A percentile compares a stretch with the other conserved stretches of the same genome.
Conservation (phyloP, 2,329 filamentous ascomycete genomes). For the Fusarium buxicola region DNA sequence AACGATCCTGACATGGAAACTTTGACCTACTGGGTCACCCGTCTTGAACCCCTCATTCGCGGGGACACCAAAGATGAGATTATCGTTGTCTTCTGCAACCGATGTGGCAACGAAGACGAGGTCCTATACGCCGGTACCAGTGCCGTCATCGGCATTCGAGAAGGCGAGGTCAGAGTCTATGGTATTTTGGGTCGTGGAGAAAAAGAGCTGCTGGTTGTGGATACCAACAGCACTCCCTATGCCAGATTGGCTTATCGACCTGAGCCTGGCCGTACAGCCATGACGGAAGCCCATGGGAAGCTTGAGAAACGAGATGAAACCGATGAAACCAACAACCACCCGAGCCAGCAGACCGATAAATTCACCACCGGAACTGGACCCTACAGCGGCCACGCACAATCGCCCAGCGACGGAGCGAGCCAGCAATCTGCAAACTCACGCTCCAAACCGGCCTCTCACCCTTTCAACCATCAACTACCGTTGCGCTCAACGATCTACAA, state of each 20-base stretch:
- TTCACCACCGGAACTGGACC: neutral
- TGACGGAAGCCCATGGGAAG: neutral
- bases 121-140: conserved; percentile 80
- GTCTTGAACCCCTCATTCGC: conserved; percentile 74
- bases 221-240: conserved; percentile 62
- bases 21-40: conserved; percentile 78
- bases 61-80: conserved; percentile 66
- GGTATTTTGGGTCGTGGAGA: conserved; percentile 78
- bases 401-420: neutral
- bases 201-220: conserved; percentile 75
- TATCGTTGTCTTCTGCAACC: conserved; percentile 77
- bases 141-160: conserved; percentile 73
- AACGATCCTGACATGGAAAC: conserved; percentile 78
- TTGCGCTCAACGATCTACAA: neutral
- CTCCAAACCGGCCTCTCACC: conserved; percentile 4
- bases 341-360: neutral
- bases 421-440: neutral
- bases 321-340: neutral
- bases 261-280: neutral
- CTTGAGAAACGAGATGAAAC: conserved; percentile 1
- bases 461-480: neutral
- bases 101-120: conserved; percentile 73
- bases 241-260: conserved; percentile 57
- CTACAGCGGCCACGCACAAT: neutral
- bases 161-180: conserved; percentile 75